Evolutionary conservation across 768 basidiomycete genomes (phyloP), one percentile per base, ranked within the genome.

Genomic region (Dentipellis sp.): DNA sequence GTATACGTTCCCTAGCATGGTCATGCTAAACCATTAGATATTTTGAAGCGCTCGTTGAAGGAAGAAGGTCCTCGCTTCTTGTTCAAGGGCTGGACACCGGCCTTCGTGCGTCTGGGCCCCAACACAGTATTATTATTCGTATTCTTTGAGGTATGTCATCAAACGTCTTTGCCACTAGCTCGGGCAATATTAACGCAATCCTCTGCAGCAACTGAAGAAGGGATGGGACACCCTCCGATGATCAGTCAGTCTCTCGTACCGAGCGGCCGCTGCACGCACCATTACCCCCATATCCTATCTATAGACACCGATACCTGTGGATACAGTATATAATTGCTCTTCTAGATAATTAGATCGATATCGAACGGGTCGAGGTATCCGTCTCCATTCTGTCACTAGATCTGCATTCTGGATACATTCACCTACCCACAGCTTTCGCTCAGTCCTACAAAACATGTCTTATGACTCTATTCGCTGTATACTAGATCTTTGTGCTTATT

Each of bases 81-180:
- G 54, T 88, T 93, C 70, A 91, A 88, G 67, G 91, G 91, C 36
- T 93, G 91, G 91, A 88, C 88, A 16, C 91, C 91, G 2, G 87
- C 91, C 8, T 93, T 91, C 70, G 81, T 87, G 62, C 83, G 91
- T 50, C 71, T 93, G 45, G 89, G 85, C 29, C 90, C 90, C 1
- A 91, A 91, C 66, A 92, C 91, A 1, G 76, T 93, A 36, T 72
- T 92, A 4, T 78, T 92, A 71, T 93, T 91, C 68, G 84, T 92
- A 50, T 90, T 91, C 70, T 85, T 86, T 60, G 90, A 92, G 74
- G 88, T 86, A 61, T 50, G 73, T 54, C n/a, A 11, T 36, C 21
- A 14, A 29, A 42, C 35, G 22, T 57, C 29, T 55, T 21, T 0
- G 35, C n/a, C 6, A 14, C 42, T 19, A 9, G 29, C 42, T 23